A percentile compares a stretch with the other conserved stretches of the same genome.
phyloP scores from a whole-genome alignment of 495 filamentous ascomycete genomes.

The Trichoderma reesei region DNA sequence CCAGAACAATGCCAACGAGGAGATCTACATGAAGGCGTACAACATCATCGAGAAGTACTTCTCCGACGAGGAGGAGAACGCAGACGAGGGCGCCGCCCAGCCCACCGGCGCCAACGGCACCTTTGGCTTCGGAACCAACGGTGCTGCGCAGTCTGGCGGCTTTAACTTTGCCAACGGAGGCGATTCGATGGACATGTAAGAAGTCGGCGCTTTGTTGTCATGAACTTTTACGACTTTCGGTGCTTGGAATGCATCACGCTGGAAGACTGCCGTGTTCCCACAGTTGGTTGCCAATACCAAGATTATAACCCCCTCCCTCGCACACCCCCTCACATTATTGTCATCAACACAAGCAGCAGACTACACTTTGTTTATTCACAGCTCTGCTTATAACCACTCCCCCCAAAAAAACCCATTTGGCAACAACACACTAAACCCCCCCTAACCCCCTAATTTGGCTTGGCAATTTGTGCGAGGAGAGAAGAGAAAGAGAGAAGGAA shows the following conservation, averaged over 20 bases:
- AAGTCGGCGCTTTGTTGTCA: neutral
- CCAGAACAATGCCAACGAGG: constrained; percentile 99
- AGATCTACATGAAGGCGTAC: constrained; percentile 99
- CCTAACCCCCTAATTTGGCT: constrained; percentile 32
- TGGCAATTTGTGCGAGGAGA: constrained; percentile 22
- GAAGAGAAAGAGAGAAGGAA: constrained; percentile 19
- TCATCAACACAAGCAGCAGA: constrained; percentile 8
- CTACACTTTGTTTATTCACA: neutral
- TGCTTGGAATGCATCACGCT: neutral
- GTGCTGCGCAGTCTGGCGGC: constrained; percentile 59
- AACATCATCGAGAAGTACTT: constrained; percentile 99
- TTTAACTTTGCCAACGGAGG: constrained; percentile 90
- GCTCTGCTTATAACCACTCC: constrained; percentile 12
- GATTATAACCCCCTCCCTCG: constrained; percentile 3
- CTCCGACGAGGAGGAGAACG: constrained; percentile 91
- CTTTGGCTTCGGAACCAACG: constrained; percentile 74
- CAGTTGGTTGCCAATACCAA: neutral
- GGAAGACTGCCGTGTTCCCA: neutral
- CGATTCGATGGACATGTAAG: constrained; percentile 98
- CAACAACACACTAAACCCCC: constrained; percentile 22
- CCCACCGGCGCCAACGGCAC: constrained; percentile 54
- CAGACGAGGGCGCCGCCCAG: constrained; percentile 49
- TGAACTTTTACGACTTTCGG: neutral
- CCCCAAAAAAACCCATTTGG: constrained; percentile 15
- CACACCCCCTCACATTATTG: neutral